phyloP scores from a whole-genome alignment of 306 rosid species.

The Geum urbanum region DNA sequence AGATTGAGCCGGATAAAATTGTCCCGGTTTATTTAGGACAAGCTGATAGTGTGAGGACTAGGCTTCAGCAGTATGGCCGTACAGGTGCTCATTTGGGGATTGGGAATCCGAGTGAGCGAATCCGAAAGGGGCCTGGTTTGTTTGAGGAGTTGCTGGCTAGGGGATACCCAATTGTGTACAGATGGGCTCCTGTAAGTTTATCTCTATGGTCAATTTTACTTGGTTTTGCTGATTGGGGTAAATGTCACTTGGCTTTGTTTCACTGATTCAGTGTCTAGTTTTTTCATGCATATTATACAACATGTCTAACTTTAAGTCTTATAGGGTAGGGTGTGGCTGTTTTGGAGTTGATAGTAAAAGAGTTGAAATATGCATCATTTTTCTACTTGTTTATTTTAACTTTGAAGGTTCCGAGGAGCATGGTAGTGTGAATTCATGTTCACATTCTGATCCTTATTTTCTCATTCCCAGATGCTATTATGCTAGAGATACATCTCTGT shows the following conservation, averaged over 20 bases:
- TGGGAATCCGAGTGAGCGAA: conserved; percentile 13
- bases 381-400: neutral
- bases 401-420: neutral
- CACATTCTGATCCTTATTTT: neutral
- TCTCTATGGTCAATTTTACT: conserved; percentile 1
- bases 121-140: conserved; percentile 43
- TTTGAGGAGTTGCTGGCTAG: conserved; percentile 52
- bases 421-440: neutral
- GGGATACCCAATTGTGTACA: conserved; percentile 57
- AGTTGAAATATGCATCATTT: neutral
- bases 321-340: neutral
- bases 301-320: neutral
- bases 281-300: neutral
- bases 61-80: conserved; percentile 72
- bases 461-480: neutral
- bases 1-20: conserved; percentile 36
- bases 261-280: neutral
- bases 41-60: conserved; percentile 61
- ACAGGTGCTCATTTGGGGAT: conserved; percentile 68
- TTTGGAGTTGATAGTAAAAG: neutral
- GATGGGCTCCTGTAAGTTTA: conserved; percentile 89
- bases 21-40: conserved; percentile 69
- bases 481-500: neutral
- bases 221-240: neutral
- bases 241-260: neutral